Percentiles rank a stretch among this genome's conserved stretches.
These are phyloP conservation scores for Aechmea fasciata DNA, from an alignment of 176 grass and related monocot genomes.

Conservation along the genomic window DNA sequence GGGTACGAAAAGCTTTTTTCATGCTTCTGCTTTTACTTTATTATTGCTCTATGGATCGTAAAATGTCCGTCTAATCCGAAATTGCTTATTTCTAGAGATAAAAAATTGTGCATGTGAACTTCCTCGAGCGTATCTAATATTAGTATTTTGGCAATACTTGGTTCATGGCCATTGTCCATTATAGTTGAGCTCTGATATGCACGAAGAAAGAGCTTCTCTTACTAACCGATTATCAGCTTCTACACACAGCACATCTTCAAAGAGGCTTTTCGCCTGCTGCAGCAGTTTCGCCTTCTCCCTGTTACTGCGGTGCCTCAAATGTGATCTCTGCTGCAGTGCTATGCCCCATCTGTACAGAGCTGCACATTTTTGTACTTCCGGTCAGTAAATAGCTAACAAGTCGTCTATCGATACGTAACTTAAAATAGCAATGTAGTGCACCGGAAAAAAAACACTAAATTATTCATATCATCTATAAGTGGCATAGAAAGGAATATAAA, in stretches of 20 bases:
- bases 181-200: slow-evolving; percentile 84
- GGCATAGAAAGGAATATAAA: no score
- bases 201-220: slow-evolving; percentile 66
- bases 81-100: no score
- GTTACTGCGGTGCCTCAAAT: slow-evolving; percentile 42
- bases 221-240: slow-evolving; percentile 59
- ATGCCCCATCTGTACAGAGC: slow-evolving; percentile 91
- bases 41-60: no score
- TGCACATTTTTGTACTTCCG: slow-evolving; percentile 1
- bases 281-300: slow-evolving; percentile 75
- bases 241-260: slow-evolving; percentile 73
- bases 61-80: no score
- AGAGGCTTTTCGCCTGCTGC: slow-evolving; percentile 85
- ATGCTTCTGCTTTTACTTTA: no score
- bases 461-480: no score
- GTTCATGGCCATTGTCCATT: slow-evolving; percentile 35
- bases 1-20: no score
- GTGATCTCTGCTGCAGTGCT: slow-evolving; percentile 62
- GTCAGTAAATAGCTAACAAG: neutral
- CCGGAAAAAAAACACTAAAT: neutral
- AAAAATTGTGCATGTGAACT: no score
- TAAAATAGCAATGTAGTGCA: neutral
- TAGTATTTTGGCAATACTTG: no score
- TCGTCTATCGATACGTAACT: neutral
- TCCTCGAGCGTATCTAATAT: no score